Evolutionary conservation across 345 rosid species (phyloP).

Genomic region (Melaleuca alternifolia): DNA sequence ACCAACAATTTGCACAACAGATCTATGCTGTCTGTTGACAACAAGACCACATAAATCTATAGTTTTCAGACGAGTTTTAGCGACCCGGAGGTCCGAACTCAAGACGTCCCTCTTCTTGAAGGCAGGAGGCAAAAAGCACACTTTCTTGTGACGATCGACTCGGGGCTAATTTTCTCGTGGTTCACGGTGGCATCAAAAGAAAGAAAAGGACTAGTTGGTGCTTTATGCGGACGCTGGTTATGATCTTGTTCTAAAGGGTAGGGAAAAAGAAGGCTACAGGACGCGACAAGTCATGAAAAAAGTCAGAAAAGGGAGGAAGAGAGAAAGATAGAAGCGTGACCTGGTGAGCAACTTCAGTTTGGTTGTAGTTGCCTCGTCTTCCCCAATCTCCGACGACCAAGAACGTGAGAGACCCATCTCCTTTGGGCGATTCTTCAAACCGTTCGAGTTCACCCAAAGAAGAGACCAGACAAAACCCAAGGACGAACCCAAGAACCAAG

Average conservation of each 20-base stretch:
- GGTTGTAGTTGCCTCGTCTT: constrained; percentile 51
- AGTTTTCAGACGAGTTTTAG: background rate
- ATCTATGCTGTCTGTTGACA: background rate
- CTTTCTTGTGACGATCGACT: background rate
- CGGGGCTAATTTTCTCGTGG: background rate
- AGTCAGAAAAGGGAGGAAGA: background rate
- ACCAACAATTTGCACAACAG: background rate
- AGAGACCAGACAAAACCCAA: background rate
- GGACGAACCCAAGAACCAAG: background rate
- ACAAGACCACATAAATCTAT: background rate
- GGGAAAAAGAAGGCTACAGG: background rate
- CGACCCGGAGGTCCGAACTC: background rate
- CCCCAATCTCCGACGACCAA: constrained; percentile 85
- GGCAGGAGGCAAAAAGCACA: background rate
- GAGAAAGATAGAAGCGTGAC: constrained; percentile 9
- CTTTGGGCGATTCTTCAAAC: constrained; percentile 29
- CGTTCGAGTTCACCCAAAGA: constrained; percentile 29
- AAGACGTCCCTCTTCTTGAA: background rate
- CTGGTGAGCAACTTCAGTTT: constrained; percentile 60
- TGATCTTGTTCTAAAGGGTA: background rate
- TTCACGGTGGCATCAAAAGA: background rate
- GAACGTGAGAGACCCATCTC: constrained; percentile 45
- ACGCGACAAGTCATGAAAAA: background rate
- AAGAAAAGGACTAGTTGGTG: background rate
- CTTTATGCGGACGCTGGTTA: background rate